Evolutionary conservation across 495 filamentous ascomycete genomes (phyloP), one percentile per base, ranked within the genome.

Genomic region (Trichoderma asperelloides): DNA sequence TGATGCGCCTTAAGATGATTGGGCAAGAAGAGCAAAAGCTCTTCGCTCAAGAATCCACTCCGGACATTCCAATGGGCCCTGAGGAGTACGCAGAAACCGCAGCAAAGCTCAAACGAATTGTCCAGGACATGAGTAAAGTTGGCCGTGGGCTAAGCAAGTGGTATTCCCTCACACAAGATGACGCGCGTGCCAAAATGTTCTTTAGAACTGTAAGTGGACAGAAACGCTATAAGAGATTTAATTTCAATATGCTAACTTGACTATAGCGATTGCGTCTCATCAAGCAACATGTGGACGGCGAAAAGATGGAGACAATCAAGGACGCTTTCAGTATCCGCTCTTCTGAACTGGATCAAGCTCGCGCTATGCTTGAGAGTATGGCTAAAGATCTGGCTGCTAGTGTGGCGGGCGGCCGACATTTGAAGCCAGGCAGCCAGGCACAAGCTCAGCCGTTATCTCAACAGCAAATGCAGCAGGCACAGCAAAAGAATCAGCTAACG

Each of bases 271-370:
- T 82, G 18, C 79, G 84, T 70, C 71, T 91, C 43, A 75, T 79
- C 67, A 81, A 81, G 65, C 89, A 93, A 71, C 86, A 86, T 70
- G 79, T 74, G 41, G 82, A 86, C 45, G 73, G 71, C 15, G 79
- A 86, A 0, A 84, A 80, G 28, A 76, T 80, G 81, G 72, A 74
- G 6, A 69, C 71, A 11, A 74, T 83, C 2, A 85, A 82, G 66
- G 84, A 86, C 11, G 72, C 80, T 13, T 84, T 91, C 49, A 87
- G 86, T 0, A 78, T 93, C 2, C 71, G 74, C n/a, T 78, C 79
- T 0, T 71, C 82, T 6, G 86, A 89, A 41, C 67, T 92, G 30
- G 80, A 85, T 16, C 73, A 77, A 16, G 75, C 80, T 28, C 78
- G 82, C 18, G 71, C 71, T 45, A 81, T 85, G 72, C 74, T 81